A percentile compares a stretch with the other conserved stretches of the same genome.
Evolutionary conservation across 208 protist species (phyloP).

Genomic region (Crithidia sp.): DNA sequence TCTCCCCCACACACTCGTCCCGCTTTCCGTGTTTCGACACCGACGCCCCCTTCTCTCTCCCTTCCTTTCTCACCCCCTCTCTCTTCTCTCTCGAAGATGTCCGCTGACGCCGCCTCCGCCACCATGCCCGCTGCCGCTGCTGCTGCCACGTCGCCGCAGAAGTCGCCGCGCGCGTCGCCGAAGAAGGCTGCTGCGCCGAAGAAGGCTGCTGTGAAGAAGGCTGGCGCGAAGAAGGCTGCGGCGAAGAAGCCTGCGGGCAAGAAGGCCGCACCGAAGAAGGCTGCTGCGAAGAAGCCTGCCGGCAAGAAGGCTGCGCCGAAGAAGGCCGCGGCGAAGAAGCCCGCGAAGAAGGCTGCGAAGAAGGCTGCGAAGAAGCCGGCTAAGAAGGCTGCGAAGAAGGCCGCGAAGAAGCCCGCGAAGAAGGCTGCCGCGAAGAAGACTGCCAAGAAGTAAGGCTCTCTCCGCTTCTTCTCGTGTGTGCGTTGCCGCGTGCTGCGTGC

Average conservation of each 20-base stretch:
- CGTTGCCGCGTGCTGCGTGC: neutral
- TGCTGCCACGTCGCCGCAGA: constrained; percentile 20
- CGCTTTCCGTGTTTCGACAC: constrained; percentile 12
- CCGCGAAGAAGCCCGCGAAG: constrained; percentile 20
- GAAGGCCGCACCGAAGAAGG: constrained; percentile 22
- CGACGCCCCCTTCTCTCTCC: neutral
- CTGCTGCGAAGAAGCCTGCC: constrained; percentile 29
- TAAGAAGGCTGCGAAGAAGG: constrained; percentile 11
- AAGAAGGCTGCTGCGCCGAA: constrained; percentile 32
- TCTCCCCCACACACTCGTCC: neutral
- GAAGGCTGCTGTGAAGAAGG: constrained; percentile 30
- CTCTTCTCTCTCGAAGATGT: constrained; percentile 15
- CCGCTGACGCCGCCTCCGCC: constrained; percentile 15
- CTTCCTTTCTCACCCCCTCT: neutral
- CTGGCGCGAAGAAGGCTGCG: constrained; percentile 34
- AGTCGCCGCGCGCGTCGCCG: constrained; percentile 27
- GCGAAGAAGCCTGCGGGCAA: constrained; percentile 35
- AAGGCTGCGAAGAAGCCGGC: constrained; percentile 38
- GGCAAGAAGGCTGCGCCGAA: constrained; percentile 30
- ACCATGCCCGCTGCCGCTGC: constrained; percentile 5
- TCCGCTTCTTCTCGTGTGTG: neutral
- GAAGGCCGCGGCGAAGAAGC: constrained; percentile 34
- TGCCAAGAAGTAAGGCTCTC: constrained; percentile 19
- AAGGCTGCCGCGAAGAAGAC: constrained; percentile 13
- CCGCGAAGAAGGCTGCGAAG: constrained; percentile 34